Base-by-base conservation (phyloP, 495 filamentous ascomycete genomes). In the Collariella sp. region DNA sequence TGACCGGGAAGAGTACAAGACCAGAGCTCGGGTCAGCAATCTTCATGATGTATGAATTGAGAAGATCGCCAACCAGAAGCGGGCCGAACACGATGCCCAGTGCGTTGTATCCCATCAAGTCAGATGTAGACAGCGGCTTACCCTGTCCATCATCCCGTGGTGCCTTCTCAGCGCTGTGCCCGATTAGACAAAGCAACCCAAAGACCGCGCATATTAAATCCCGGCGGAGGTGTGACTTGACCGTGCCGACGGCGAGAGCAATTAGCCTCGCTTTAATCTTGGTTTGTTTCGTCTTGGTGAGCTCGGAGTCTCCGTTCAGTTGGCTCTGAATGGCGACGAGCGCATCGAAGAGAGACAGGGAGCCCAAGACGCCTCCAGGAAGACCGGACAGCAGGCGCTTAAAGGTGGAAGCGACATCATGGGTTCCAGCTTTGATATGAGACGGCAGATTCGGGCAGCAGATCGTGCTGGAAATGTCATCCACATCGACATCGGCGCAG, bases 351-450 rank as follows among this genome's bases (percentile, higher is more conserved):
- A 90, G 64, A 20, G 72, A 67, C 34, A 79, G 60, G 22, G 84
- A 86, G 13, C 87, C 88, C 11, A 93, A 70, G 35, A 91, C 82
- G 1, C 88, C 88, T 1, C 81, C 83, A 0, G 87, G 88, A 1
- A 93, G 67, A 5, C 83, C 85, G 7, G 79, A 73, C 15, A 93
- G 67, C 7, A 93, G 68, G 24, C 77, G 79, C 61, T 87, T 89
- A 68, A 91, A 84, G 10, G 81, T 73, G 44, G 83, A 85, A 1
- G 83, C 85, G 7, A 90, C 80, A 69, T 87, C 84, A 49, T 86
- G 81, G n/a, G 83, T 71, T 13, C 75, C 57, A 18, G 67, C 74
- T 56, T 64, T 72, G 58, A 83, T 81, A 57, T 80, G 79, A 9
- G 57, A 53, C 7, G 81, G 81, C 9, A 82, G 68, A 24, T 73